Conservation (phyloP, 179 eudicot species). For the Silene vulgaris region DNA sequence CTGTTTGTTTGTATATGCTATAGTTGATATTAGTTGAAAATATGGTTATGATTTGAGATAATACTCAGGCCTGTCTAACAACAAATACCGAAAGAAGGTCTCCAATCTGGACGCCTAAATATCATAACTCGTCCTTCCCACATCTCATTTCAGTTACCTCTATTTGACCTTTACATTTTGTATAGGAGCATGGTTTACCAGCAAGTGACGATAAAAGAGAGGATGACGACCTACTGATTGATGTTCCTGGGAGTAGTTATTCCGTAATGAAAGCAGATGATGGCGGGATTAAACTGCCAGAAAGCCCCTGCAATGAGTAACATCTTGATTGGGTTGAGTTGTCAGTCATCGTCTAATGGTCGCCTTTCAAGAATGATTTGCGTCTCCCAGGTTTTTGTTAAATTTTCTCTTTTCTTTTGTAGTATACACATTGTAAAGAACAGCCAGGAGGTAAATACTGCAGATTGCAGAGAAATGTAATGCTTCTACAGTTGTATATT, state of each 20-base stretch:
- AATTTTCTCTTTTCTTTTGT: not conserved
- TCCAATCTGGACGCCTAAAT: no score
- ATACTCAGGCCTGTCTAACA: no score
- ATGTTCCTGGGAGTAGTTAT: conserved; percentile 74
- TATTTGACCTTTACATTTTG: not conserved
- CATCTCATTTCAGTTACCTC: no score
- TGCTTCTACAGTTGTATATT: not conserved
- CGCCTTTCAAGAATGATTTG: not conserved
- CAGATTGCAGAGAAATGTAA: not conserved
- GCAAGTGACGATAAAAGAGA: conserved; percentile 20
- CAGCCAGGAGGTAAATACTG: not conserved
- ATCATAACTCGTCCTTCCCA: no score
- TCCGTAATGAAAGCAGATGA: conserved; percentile 30
- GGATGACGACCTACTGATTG: conserved; percentile 46
- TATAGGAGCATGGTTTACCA: conserved; percentile 33
- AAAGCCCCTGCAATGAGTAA: conserved; percentile 5
- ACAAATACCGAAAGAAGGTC: no score
- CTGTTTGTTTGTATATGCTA: no score
- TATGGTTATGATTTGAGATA: no score
- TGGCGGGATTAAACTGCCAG: conserved; percentile 19
- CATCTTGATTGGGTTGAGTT: not conserved
- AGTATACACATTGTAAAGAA: not conserved
- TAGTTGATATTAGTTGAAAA: no score
- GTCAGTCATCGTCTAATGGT: not conserved
- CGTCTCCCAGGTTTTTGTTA: not conserved